Evolutionary conservation across 192 early-diverging fungal genomes (phyloP), one percentile per base, ranked within the genome.

Genomic region (Rhizoclosmatium sp.): DNA sequence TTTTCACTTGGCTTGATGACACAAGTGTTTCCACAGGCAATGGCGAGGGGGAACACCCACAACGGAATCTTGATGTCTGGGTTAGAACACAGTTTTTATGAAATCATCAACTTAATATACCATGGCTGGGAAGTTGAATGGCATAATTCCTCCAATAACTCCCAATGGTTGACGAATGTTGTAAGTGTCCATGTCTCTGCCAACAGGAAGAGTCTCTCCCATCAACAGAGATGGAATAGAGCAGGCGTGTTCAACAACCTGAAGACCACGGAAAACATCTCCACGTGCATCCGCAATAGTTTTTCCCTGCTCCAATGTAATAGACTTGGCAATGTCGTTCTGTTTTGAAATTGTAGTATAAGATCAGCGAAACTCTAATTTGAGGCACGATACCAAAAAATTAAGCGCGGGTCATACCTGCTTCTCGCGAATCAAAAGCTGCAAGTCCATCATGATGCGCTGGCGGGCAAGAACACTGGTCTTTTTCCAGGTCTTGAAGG

Each of bases 111-210:
- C 14, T 46, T 12, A 45, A 40, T 58, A 40, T 16, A 89, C 86
- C 96, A 97, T 97, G 49, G 96, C 97, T 3, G 97, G 97, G 85
- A 98, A 98, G 83, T 98, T 98, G 89, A 98, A 98, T 59, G 97
- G 96, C 77, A 92, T 92, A 74, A 98, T 97, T 66, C 97, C 97
- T 48, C 91, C 96, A 59, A 94, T 92, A 42, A 98, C 97, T 73
- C 97, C 97, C 65, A 89, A 84, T 39, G 97, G 97, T 82, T 97
- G 94, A 47, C 96, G 92, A 71, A 95, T 92, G 9, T 93, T 93
- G 86, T 94, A 97, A 19, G 97, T 98, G 70, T 97, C 97, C 97
- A 98, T 98, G 81, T 97, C 96, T 47, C 86, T 91, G 4, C 95
- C 83, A 23, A 98, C 97, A 54, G 92, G 90, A 21, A 97, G 84